These are phyloP conservation scores for Cyberlindnera euphorbiiphila DNA, from an alignment of 805 yeast species.

Conservation along the genomic window DNA sequence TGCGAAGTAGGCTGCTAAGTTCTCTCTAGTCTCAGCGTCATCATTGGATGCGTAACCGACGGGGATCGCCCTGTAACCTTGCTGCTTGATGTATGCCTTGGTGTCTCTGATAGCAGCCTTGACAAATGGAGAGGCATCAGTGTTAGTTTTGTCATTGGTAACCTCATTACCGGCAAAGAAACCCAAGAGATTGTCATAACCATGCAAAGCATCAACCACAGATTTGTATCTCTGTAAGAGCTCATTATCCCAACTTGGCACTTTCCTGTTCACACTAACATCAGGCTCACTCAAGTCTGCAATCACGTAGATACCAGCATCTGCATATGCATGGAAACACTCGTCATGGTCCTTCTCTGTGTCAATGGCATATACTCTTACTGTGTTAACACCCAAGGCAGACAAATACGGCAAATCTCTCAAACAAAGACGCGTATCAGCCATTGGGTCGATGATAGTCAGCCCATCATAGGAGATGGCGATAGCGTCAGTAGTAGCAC, in stretches of 20 bases:
- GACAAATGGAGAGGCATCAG: slow-evolving; percentile 89
- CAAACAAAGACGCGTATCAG: slow-evolving; percentile 62
- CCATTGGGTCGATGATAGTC: slow-evolving; percentile 67
- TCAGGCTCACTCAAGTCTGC: slow-evolving; percentile 89
- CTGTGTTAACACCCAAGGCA: slow-evolving; percentile 66
- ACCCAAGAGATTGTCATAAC: slow-evolving; percentile 80
- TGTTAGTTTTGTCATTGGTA: slow-evolving; percentile 74
- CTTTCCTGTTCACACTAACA: slow-evolving; percentile 67
- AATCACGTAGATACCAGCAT: slow-evolving; percentile 88
- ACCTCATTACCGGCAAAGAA: slow-evolving; percentile 99
- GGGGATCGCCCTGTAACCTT: slow-evolving; percentile 75
- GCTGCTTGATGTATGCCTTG: slow-evolving; percentile 64
- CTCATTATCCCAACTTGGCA: slow-evolving; percentile 73
- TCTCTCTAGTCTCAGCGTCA: slow-evolving; percentile 73
- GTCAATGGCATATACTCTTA: slow-evolving; percentile 85
- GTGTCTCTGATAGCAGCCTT: slow-evolving; percentile 94
- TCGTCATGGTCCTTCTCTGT: slow-evolving; percentile 65
- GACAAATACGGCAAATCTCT: slow-evolving; percentile 79
- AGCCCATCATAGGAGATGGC: slow-evolving; percentile 22
- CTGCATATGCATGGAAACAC: slow-evolving; percentile 70
- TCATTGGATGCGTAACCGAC: slow-evolving; percentile 94
- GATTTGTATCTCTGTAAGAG: slow-evolving; percentile 72
- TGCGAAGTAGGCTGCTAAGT: slow-evolving; percentile 77
- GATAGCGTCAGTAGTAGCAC: slow-evolving; percentile 34
- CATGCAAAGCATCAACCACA: slow-evolving; percentile 76